These are phyloP conservation scores for Dendrocalamus latiflorus DNA, from an alignment of 202 grass and related monocot species.

Conservation along the genomic window DNA sequence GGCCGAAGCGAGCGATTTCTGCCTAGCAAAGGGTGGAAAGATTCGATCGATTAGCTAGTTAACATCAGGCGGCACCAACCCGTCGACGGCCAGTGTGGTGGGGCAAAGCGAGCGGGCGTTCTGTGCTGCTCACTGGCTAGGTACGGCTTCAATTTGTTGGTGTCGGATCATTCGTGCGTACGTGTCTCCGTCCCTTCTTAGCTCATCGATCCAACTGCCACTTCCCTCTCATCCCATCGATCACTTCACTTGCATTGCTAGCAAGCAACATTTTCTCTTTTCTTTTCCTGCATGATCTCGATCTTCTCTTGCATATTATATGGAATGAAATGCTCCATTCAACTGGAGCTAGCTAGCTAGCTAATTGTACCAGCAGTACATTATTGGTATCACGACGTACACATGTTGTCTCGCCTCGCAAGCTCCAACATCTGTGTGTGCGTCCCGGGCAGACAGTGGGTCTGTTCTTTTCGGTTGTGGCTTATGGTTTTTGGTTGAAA, in stretches of 20 bases:
- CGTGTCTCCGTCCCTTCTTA: too few relatives aligned
- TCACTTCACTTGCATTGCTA: too few relatives aligned
- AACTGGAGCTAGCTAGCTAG: not conserved
- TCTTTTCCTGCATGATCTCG: too few relatives aligned
- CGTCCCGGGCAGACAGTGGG: not conserved
- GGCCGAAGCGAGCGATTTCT: too few relatives aligned
- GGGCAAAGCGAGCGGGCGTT: not conserved
- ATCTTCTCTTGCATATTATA: too few relatives aligned
- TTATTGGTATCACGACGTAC: not conserved
- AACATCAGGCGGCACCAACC: slow-evolving; percentile 7
- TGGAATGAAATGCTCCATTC: not conserved
- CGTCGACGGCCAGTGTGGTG: not conserved
- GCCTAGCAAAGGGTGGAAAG: too few relatives aligned
- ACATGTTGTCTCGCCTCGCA: not conserved
- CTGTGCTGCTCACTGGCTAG: not conserved
- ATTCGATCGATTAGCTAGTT: too few relatives aligned
- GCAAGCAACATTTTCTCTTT: too few relatives aligned
- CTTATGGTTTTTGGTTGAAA: too few relatives aligned
- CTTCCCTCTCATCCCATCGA: too few relatives aligned
- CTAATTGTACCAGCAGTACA: not conserved
- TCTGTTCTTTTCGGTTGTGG: too few relatives aligned
- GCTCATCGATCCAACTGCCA: too few relatives aligned
- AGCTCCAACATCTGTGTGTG: not conserved
- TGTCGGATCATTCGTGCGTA: slow-evolving; percentile 6
- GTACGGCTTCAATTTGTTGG: slow-evolving; percentile 44